Evolutionary conservation across 345 rosid genomes (phyloP), one percentile per base, ranked within the genome.

Genomic region (Eucalyptus polybractea): DNA sequence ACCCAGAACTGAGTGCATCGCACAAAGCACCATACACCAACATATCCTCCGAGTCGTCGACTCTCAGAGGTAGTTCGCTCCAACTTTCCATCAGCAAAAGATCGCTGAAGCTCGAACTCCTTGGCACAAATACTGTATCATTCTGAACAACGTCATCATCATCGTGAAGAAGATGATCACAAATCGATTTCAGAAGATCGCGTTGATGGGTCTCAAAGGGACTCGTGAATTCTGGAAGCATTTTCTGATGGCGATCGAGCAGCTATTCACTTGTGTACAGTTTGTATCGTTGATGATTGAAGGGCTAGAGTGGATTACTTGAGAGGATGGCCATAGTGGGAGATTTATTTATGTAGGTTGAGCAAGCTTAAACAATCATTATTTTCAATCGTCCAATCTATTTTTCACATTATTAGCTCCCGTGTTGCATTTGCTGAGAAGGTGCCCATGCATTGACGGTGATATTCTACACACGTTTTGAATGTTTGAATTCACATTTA

Each of bases 21-120:
- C 91, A 22, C 85, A 93, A 87, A 65, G 91, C 87, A 8, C 91
- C 72, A 60, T 90, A 85, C 14, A 93, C 91, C 14, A 93, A 10
- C 93, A 92, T 93, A 22, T 92, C 94, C 83, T 92, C 93, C 1
- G 93, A 92, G 69, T 93, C 93, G 40, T 93, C 90, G 10, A 89
- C 88, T 87, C 90, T 86, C 29, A 92, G 87, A 1, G 93, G 93
- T 27, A 93, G 89, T 14, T 93, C 92, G 29, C 93, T 91, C 93
- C 94, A 93, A n/a, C 87, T 90, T 5, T 92, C 93, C 5, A 88
- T 58, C 31, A 88, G 88, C 88, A 90, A 88, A 89, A 91, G 67
- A 60, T 91, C 90, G 81, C 91, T 31, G 80, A 91, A 92, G 90
- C 94, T 93, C 29, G 92, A 60, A 58, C 87, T 90, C 92, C 93